These are phyloP conservation scores for Pseudogymnoascus sp. DNA, from an alignment of 2,329 filamentous ascomycete genomes.

Conservation along the genomic window DNA sequence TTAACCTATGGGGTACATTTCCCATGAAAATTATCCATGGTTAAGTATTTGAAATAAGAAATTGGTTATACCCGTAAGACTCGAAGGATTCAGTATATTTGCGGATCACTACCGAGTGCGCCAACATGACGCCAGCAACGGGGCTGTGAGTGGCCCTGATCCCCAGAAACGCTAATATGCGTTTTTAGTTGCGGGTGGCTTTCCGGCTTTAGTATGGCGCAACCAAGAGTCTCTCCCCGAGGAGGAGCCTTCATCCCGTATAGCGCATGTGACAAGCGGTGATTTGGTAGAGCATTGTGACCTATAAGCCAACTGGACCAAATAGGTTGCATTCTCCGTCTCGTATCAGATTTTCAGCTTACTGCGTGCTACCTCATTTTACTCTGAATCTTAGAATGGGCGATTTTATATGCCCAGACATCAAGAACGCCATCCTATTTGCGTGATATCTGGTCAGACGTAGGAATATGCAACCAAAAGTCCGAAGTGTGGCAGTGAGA, in stretches of 20 bases:
- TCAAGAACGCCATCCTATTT: neutral
- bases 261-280: neutral
- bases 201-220: slow-evolving; percentile 1
- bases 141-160: neutral
- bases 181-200: neutral
- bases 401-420: neutral
- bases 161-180: neutral
- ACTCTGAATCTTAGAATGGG: neutral
- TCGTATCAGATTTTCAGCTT: neutral
- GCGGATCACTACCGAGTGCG: neutral
- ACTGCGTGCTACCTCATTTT: neutral
- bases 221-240: neutral
- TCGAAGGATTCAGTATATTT: neutral
- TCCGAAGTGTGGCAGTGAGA: neutral
- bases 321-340: neutral
- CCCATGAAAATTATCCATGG: neutral
- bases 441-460: neutral
- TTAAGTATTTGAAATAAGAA: neutral
- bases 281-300: neutral
- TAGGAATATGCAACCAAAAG: neutral
- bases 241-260: neutral
- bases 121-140: neutral
- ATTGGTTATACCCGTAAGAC: neutral
- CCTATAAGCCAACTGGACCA: neutral
- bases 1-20: neutral